Conservation (phyloP, 1,284 basidiomycete genomes). For the Fomes fomentarius region DNA sequence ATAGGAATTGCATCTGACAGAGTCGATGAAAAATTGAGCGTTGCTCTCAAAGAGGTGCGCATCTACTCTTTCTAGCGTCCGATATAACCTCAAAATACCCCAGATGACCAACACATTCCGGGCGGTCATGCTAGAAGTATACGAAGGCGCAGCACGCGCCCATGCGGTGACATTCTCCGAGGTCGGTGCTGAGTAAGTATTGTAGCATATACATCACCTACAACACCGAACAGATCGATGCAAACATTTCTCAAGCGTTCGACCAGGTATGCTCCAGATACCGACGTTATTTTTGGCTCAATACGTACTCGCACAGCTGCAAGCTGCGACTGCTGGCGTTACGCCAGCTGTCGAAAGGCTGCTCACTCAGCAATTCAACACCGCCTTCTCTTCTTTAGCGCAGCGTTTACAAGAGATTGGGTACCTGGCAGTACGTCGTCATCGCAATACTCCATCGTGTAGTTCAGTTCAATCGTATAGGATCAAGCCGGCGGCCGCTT, state of each 20-base stretch:
- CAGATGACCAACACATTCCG: conserved; percentile 5
- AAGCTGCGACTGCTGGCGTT: neutral
- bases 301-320: conserved; percentile 1
- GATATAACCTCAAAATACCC: neutral
- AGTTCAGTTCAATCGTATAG: conserved; percentile 20
- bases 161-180: conserved; percentile 5
- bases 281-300: neutral
- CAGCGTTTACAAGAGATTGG: conserved; percentile 1
- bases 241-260: neutral
- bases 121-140: neutral
- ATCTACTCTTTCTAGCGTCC: neutral
- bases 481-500: conserved; percentile 30
- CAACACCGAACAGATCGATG: conserved; percentile 1
- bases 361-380: conserved; percentile 2
- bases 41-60: conserved; percentile 17
- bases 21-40: conserved; percentile 19
- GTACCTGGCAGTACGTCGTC: conserved; percentile 15
- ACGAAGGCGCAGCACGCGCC: neutral
- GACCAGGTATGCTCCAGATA: neutral
- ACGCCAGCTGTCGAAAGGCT: neutral
- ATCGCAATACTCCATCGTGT: neutral
- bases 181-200: neutral
- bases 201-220: neutral
- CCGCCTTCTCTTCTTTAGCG: neutral
- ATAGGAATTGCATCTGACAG: conserved; percentile 27